Evolutionary conservation across 2,329 filamentous ascomycete species (phyloP).

Genomic region (Aspergillus pseudotamarii): DNA sequence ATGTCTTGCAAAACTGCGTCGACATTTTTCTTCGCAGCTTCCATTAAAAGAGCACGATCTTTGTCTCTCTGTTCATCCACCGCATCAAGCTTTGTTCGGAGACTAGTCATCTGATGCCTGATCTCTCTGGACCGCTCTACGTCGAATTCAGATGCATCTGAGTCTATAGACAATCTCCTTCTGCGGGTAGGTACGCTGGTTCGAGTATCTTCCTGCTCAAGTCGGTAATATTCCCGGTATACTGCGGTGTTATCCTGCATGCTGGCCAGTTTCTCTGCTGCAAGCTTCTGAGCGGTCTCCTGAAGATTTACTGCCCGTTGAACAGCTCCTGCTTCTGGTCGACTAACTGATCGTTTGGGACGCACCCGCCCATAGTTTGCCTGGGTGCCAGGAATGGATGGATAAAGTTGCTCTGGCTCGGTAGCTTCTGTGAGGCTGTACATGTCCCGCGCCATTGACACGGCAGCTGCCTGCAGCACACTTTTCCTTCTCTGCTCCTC

Average conservation of each 20-base stretch:
- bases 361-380: constrained; percentile 37
- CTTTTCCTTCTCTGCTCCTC: constrained; percentile 75
- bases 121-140: constrained; percentile 72
- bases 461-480: constrained; percentile 75
- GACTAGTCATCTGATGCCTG: constrained; percentile 75
- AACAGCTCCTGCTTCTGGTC: constrained; percentile 25
- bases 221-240: constrained; percentile 78
- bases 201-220: constrained; percentile 48
- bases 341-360: constrained; percentile 35
- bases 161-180: constrained; percentile 69
- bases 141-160: constrained; percentile 61
- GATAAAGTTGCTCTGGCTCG: constrained; percentile 19
- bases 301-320: constrained; percentile 61
- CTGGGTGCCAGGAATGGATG: constrained; percentile 34
- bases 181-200: constrained; percentile 59
- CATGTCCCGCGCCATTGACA: constrained; percentile 89
- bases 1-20: constrained; percentile 74
- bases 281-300: constrained; percentile 83
- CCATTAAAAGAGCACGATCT: constrained; percentile 75
- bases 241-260: constrained; percentile 72
- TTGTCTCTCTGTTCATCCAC: constrained; percentile 55
- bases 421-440: constrained; percentile 63
- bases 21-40: constrained; percentile 84
- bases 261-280: constrained; percentile 78
- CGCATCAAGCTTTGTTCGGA: constrained; percentile 65